Percentiles rank a stretch among this genome's conserved stretches.
Evolutionary conservation across 768 basidiomycete species (phyloP).

Genomic region (Rhodosporidiobolus sp.): DNA sequence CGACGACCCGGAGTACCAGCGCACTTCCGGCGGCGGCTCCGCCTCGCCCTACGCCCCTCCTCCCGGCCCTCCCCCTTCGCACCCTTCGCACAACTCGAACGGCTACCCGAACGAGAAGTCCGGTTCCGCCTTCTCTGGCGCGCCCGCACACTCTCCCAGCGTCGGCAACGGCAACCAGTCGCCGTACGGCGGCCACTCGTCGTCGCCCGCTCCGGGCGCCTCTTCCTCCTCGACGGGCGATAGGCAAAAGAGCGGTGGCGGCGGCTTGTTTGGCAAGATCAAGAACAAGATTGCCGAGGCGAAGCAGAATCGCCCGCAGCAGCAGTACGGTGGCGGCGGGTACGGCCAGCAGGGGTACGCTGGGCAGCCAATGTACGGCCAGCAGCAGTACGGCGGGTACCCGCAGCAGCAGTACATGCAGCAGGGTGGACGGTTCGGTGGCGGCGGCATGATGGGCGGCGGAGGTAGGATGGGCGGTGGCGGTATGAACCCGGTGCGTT

Average conservation of each 20-base stretch:
- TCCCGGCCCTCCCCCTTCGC: constrained; percentile 27
- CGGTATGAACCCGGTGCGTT: constrained; percentile 33
- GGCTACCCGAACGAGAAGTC: not conserved
- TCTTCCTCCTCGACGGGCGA: not conserved
- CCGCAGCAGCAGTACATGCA: not conserved
- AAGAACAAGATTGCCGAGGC: constrained; percentile 23
- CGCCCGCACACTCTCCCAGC: not conserved
- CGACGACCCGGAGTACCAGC: constrained; percentile 65
- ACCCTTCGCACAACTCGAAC: not conserved
- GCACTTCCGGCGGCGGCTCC: constrained; percentile 60
- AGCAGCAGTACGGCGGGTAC: not conserved
- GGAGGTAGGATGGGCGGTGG: constrained; percentile 21
- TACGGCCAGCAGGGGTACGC: constrained; percentile 16
- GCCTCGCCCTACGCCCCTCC: constrained; percentile 11
- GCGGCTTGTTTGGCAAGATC: constrained; percentile 14
- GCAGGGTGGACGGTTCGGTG: not conserved
- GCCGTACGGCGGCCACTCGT: not conserved
- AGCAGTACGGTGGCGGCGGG: not conserved
- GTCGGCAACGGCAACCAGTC: not conserved
- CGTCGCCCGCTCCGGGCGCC: not conserved
- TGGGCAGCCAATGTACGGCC: constrained; percentile 11
- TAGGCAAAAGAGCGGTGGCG: constrained; percentile 1
- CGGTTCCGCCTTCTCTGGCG: not conserved
- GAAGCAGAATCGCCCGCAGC: not conserved
- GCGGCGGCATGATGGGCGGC: constrained; percentile 15